Percentiles rank a stretch among this genome's conserved stretches.
Evolutionary conservation across 2,329 filamentous ascomycete species (phyloP).

Genomic region (Didymella arachidicola): DNA sequence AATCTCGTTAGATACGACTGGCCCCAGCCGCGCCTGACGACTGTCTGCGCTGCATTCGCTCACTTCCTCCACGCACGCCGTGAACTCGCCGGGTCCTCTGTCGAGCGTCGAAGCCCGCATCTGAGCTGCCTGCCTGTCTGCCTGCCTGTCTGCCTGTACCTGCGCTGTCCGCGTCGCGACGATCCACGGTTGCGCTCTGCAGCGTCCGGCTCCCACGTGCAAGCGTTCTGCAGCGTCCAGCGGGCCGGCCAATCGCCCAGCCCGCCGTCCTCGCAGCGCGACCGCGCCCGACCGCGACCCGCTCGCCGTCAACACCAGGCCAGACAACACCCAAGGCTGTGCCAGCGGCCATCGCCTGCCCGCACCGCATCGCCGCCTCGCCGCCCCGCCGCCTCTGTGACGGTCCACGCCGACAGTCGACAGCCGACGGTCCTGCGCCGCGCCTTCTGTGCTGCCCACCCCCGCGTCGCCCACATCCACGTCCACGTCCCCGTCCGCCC

Average conservation of each 20-base stretch:
- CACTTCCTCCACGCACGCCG: conserved; percentile 41
- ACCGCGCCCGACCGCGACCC: conserved; percentile 9
- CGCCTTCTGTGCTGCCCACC: conserved; percentile 3
- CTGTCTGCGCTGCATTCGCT: conserved; percentile 20
- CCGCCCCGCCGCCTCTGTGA: conserved; percentile 2
- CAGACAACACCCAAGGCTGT: conserved; percentile 10
- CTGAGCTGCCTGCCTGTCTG: conserved; percentile 3
- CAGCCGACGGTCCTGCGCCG: not conserved
- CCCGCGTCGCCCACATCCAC: not conserved
- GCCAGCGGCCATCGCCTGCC: conserved; percentile 10
- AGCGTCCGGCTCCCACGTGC: conserved; percentile 25
- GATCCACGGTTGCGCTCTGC: not conserved
- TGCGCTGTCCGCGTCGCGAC: not conserved
- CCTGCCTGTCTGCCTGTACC: not conserved
- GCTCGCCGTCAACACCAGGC: conserved; percentile 3
- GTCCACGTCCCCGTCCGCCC: not conserved
- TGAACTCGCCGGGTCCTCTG: conserved; percentile 26
- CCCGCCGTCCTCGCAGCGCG: conserved; percentile 6
- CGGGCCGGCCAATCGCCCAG: conserved; percentile 1
- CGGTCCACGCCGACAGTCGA: too few relatives aligned
- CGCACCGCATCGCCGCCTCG: conserved; percentile 9
- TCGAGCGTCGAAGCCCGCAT: conserved; percentile 12
- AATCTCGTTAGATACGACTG: conserved; percentile 15
- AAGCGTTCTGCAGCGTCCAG: conserved; percentile 8
- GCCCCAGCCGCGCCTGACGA: conserved; percentile 42